A percentile compares a stretch with the other conserved stretches of the same genome.
Conservation (phyloP, 495 filamentous ascomycete genomes). For the Aspergillus cristatus region DNA sequence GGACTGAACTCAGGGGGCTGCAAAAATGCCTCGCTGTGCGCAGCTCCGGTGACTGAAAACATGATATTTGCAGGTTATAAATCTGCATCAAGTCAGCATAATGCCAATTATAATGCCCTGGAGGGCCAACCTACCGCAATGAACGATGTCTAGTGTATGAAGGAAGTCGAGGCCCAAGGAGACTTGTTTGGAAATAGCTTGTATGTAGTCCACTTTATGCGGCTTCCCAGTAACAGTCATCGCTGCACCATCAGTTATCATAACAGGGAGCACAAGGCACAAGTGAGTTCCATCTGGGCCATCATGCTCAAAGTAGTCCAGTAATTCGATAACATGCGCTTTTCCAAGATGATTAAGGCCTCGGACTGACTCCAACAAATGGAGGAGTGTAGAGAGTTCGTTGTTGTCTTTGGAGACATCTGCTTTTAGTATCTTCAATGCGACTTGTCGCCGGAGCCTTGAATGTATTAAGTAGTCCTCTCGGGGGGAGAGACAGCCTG, state of each 20-base stretch:
- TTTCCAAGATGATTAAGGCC: constrained; percentile 13
- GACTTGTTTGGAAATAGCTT: constrained; percentile 4
- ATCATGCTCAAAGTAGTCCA: constrained; percentile 34
- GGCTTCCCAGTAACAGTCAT: constrained; percentile 7
- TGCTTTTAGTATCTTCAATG: constrained; percentile 29
- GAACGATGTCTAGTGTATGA: constrained; percentile 1
- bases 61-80: constrained; percentile 7
- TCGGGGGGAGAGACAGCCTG: not conserved
- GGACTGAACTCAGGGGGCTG: constrained; percentile 11
- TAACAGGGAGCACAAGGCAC: constrained; percentile 34
- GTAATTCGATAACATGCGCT: constrained; percentile 25
- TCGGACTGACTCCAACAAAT: constrained; percentile 1
- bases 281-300: constrained; percentile 40
- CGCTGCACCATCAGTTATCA: constrained; percentile 13
- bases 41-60: constrained; percentile 1
- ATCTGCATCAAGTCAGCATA: constrained; percentile 5
- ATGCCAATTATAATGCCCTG: not conserved
- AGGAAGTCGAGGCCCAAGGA: constrained; percentile 2
- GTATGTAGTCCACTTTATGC: constrained; percentile 2
- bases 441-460: constrained; percentile 14
- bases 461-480: not conserved
- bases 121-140: constrained; percentile 3
- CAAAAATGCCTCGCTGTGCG: constrained; percentile 1
- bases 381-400: constrained; percentile 13
- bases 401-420: constrained; percentile 10